Conservation (phyloP, 2,329 filamentous ascomycete genomes). For the Epichloe elymi region DNA sequence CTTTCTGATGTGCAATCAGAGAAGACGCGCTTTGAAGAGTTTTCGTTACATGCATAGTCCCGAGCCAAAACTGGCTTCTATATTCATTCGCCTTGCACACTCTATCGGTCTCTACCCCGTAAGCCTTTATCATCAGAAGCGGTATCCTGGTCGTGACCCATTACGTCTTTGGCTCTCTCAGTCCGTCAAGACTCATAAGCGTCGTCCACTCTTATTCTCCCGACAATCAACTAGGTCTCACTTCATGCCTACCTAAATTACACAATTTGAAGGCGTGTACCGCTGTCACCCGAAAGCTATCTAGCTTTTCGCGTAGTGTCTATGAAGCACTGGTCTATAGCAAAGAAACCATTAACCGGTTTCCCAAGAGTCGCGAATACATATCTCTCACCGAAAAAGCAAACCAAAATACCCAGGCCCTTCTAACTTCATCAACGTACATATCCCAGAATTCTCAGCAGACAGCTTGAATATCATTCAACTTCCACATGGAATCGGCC, state of each 20-base stretch:
- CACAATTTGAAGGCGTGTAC: neutral
- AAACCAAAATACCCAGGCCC: neutral
- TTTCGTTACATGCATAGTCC: neutral
- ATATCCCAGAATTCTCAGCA: neutral
- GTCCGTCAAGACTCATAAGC: too few species aligned
- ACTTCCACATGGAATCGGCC: conserved; percentile 20
- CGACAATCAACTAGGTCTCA: too few species aligned
- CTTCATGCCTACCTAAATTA: neutral
- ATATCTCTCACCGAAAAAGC: neutral
- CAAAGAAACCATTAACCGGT: neutral
- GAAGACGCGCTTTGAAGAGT: neutral
- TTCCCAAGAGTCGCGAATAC: neutral
- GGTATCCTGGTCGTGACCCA: neutral
- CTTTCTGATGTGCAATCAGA: neutral
- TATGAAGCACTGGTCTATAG: neutral
- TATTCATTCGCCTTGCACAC: neutral
- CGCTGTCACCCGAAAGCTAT: neutral
- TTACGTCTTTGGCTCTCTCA: neutral
- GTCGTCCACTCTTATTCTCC: too few species aligned
- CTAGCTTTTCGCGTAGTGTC: neutral
- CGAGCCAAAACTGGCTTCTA: too few species aligned
- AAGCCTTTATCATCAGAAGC: neutral
- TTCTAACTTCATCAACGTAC: neutral
- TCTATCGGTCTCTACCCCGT: neutral
- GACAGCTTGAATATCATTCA: neutral